Percentiles rank a stretch among this genome's conserved stretches.
These are phyloP conservation scores for Citrus glauca DNA, from an alignment of 345 rosid species.

Conservation along the genomic window DNA sequence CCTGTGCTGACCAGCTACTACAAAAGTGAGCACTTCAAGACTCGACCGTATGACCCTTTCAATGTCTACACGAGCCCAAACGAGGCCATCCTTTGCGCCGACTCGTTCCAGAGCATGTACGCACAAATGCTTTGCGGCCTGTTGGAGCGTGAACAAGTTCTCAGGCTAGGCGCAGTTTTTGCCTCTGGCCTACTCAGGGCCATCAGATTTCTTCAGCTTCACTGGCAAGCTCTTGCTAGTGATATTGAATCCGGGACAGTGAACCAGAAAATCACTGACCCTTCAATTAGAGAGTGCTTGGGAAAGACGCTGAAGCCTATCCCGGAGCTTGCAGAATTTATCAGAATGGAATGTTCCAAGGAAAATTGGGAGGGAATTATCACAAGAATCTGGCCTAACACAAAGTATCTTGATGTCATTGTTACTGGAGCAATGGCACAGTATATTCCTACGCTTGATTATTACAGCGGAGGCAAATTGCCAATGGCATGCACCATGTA, in stretches of 20 bases:
- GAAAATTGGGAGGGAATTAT: conserved; percentile 78
- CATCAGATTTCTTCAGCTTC: conserved; percentile 78
- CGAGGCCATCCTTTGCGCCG: conserved; percentile 85
- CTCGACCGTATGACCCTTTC: conserved; percentile 81
- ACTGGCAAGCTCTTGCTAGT: conserved; percentile 57
- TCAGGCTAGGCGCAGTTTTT: conserved; percentile 87
- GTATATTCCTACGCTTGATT: conserved; percentile 89
- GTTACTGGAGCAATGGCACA: conserved; percentile 99
- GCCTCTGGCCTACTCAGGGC: conserved; percentile 94
- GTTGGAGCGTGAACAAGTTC: conserved; percentile 64
- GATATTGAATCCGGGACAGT: conserved; percentile 66
- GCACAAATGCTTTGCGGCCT: conserved; percentile 90
- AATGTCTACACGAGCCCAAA: conserved; percentile 90
- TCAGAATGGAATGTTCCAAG: conserved; percentile 41
- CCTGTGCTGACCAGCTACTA: conserved; percentile 97
- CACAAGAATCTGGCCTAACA: conserved; percentile 81
- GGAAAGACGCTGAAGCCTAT: conserved; percentile 47
- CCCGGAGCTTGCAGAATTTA: conserved; percentile 49
- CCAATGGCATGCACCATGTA: conserved; percentile 96
- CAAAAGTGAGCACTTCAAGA: conserved; percentile 84
- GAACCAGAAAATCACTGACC: conserved; percentile 46
- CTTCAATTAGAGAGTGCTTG: conserved; percentile 41
- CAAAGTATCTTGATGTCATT: conserved; percentile 84
- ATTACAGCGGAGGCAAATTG: conserved; percentile 64
- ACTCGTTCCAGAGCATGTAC: conserved; percentile 96